A percentile compares a stretch with the other conserved stretches of the same genome.
Conservation (phyloP, 345 rosid species). For the Stellera chamaejasme region DNA sequence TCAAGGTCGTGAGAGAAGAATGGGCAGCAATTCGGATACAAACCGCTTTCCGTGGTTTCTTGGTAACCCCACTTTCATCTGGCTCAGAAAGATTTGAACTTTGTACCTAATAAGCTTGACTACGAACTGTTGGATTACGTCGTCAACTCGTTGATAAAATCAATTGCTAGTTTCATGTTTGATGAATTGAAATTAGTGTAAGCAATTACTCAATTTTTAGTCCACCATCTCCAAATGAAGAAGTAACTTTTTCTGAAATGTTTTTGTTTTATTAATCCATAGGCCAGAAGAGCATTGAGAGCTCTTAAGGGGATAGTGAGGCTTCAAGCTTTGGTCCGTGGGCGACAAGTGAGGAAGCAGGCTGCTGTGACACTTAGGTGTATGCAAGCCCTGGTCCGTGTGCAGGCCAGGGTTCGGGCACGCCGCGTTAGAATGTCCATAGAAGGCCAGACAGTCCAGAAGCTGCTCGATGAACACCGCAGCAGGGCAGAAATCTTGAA, state of each 20-base stretch:
- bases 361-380: conserved; percentile 93
- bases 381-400: conserved; percentile 96
- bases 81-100: too few relatives aligned
- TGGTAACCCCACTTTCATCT: conserved; percentile 33
- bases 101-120: neutral
- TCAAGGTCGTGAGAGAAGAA: conserved; percentile 68
- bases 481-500: conserved; percentile 61
- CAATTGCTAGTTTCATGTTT: neutral
- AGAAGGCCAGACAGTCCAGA: conserved; percentile 81
- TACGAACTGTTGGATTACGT: neutral
- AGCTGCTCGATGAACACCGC: conserved; percentile 46
- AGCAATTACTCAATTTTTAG: too few relatives aligned
- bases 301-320: conserved; percentile 92
- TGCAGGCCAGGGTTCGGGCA: conserved; percentile 96
- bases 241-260: neutral
- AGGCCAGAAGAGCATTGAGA: conserved; percentile 88
- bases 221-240: too few relatives aligned
- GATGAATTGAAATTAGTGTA: neutral
- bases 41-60: conserved; percentile 86
- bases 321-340: conserved; percentile 90
- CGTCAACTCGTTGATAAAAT: neutral
- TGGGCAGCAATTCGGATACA: conserved; percentile 94
- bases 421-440: conserved; percentile 78
- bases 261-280: neutral
- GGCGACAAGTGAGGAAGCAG: conserved; percentile 92